These are phyloP conservation scores for Stemphylium lycopersici DNA, from an alignment of 2,329 filamentous ascomycete species.

Conservation along the genomic window DNA sequence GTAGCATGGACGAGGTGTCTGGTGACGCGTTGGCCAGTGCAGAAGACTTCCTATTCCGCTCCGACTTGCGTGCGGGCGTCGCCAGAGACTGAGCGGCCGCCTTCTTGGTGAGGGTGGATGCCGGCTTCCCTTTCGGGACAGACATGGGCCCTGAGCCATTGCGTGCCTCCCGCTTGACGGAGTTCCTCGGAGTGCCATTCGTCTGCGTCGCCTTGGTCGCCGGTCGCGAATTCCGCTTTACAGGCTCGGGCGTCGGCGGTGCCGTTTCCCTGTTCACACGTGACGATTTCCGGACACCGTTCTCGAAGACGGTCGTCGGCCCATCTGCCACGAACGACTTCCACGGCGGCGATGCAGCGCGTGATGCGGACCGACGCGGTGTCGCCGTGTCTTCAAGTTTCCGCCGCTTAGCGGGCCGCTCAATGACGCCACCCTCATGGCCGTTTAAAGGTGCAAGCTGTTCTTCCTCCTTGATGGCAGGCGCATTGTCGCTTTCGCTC, in stretches of 20 bases:
- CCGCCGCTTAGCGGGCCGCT: slow-evolving; percentile 65
- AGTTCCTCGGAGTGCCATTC: slow-evolving; percentile 35
- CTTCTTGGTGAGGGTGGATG: slow-evolving; percentile 30
- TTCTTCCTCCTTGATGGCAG: slow-evolving; percentile 40
- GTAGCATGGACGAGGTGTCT: slow-evolving; percentile 24
- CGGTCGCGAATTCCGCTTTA: slow-evolving; percentile 40
- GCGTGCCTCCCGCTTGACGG: slow-evolving; percentile 31
- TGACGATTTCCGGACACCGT: slow-evolving; percentile 67
- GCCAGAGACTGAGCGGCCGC: slow-evolving; percentile 24
- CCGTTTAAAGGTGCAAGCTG: slow-evolving; percentile 20
- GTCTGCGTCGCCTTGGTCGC: slow-evolving; percentile 35
- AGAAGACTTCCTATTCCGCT: slow-evolving; percentile 37
- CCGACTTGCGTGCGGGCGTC: slow-evolving; percentile 43
- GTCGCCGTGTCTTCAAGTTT: slow-evolving; percentile 54
- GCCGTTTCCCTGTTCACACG: slow-evolving; percentile 56
- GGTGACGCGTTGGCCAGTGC: slow-evolving; percentile 22
- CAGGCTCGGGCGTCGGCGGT: slow-evolving; percentile 57
- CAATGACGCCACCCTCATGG: slow-evolving; percentile 31
- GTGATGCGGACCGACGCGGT: slow-evolving; percentile 45
- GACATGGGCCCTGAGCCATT: slow-evolving; percentile 22
- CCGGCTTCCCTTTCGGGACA: slow-evolving; percentile 25
- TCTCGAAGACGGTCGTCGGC: slow-evolving; percentile 79
- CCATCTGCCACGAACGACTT: slow-evolving; percentile 84
- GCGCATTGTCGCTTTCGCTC: slow-evolving; percentile 21
- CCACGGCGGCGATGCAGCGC: slow-evolving; percentile 84